Percentiles rank a stretch among this genome's conserved stretches.
These are phyloP conservation scores for Albophoma yamanashiensis DNA, from an alignment of 2,329 filamentous ascomycete species.

Conservation along the genomic window DNA sequence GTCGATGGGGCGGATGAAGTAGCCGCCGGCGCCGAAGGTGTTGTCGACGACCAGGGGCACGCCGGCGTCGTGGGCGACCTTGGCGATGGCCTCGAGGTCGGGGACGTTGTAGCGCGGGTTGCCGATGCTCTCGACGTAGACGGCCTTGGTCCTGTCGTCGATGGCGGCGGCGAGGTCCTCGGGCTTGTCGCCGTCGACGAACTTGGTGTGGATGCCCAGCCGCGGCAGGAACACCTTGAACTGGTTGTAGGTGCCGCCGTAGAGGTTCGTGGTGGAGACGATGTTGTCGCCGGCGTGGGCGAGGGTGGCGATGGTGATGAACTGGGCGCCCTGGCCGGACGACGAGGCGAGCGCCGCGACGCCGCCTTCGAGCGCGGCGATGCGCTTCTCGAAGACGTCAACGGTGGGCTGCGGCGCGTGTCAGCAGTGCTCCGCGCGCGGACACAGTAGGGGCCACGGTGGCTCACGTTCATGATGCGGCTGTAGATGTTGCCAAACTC, in stretches of 20 bases:
- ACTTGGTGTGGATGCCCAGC: conserved; percentile 82
- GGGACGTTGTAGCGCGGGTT: conserved; percentile 92
- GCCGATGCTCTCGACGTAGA: conserved; percentile 86
- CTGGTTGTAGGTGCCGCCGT: conserved; percentile 96
- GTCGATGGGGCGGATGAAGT: conserved; percentile 75
- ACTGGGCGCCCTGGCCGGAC: conserved; percentile 85
- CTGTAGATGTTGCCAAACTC: conserved; percentile 98
- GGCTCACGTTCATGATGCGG: conserved; percentile 79
- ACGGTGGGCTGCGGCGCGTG: conserved; percentile 60
- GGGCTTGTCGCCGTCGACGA: conserved; percentile 69
- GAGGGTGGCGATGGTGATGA: conserved; percentile 79
- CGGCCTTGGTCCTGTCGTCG: conserved; percentile 85
- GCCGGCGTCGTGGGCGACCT: conserved; percentile 60
- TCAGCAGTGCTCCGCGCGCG: neutral
- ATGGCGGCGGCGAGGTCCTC: conserved; percentile 74
- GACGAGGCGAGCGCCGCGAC: conserved; percentile 74
- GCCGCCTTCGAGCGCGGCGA: conserved; percentile 91
- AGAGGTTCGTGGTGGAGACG: conserved; percentile 79
- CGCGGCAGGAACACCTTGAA: conserved; percentile 84
- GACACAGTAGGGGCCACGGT: too few species aligned
- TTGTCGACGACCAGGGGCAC: conserved; percentile 73
- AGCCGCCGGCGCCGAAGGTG: conserved; percentile 89
- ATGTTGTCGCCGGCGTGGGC: conserved; percentile 88
- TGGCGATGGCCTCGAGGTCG: conserved; percentile 78
- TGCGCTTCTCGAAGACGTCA: conserved; percentile 92